Conservation (phyloP, 805 yeast genomes). For the Wickerhamiella kurtzmanii region DNA sequence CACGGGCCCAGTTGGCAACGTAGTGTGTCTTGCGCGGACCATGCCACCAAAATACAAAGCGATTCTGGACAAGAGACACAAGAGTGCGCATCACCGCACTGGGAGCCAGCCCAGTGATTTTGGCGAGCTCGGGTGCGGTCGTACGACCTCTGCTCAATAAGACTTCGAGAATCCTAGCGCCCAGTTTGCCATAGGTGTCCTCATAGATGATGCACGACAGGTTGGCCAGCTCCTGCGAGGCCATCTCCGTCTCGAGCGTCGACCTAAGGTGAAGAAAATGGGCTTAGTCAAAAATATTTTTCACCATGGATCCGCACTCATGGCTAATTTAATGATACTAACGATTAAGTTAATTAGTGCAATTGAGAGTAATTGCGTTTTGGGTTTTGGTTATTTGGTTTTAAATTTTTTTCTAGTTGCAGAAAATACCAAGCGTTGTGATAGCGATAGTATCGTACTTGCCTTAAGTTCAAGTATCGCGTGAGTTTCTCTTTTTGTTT, state of each 20-base stretch:
- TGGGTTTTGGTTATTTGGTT: no score
- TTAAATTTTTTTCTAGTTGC: no score
- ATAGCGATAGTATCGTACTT: no score
- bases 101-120: slow-evolving; percentile 34
- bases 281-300: slow-evolving; percentile 1
- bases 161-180: slow-evolving; percentile 46
- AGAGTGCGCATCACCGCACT: slow-evolving; percentile 48
- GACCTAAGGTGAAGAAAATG: not conserved
- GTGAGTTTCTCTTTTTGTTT: no score
- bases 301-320: no score
- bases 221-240: slow-evolving; percentile 16
- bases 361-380: no score
- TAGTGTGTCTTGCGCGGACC: slow-evolving; percentile 31
- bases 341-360: no score
- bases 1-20: slow-evolving; percentile 49
- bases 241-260: slow-evolving; percentile 3
- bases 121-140: slow-evolving; percentile 40
- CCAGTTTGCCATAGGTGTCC: slow-evolving; percentile 50
- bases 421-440: no score
- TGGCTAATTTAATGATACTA: no score
- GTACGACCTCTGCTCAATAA: slow-evolving; percentile 58
- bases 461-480: no score
- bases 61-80: slow-evolving; percentile 65
- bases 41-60: slow-evolving; percentile 56
- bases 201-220: slow-evolving; percentile 11